Evolutionary conservation across 164 flowering plant species (phyloP), one percentile per base, ranked within the genome.

Genomic region (Stephania yunnanensis): DNA sequence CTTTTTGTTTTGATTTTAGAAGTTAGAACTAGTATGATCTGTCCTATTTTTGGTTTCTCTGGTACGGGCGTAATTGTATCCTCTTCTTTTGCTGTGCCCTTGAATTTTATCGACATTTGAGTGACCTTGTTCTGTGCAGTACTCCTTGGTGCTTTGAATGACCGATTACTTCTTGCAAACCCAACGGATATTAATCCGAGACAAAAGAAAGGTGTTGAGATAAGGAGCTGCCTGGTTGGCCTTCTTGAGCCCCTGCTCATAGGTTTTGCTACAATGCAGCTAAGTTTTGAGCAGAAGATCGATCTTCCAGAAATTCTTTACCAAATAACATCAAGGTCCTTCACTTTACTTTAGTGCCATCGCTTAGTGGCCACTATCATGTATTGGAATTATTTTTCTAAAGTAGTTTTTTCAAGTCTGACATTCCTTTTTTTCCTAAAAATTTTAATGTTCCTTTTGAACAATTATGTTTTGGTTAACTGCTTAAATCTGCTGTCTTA

Each of bases 191-290:
- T 92, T 76, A 94, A 80, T 84, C 97, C 97, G 5, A 89, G 86
- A 79, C 99, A 91, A 74, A 92, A 92, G 87, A 96, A 96, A 82
- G 92, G 87, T 74, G 80, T 91, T 77, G 98, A 96, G 86, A 90
- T 96, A 64, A 91, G 88, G 81, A 90, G 91, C 75, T 94, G 91
- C 78, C 98, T 96, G 78, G 91, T 94, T 76, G 99, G 99, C 74
- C 97, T 96, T 76, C 98, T 96, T 79, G 99, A 96, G 80, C 99
- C 99, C 42, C 97, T 96, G 82, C 94, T 96, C 74, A 89, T 96
- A 80, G 98, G 99, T 13, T 96, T 87, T 86, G 87, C 92, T 63
- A 94, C 99, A 69, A 96, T 96, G 99, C 99, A 96, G 77, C 95
- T 90, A 81, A 65, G 81, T 76, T 96, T 96, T 88, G 97, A 92